Percentiles rank a stretch among this genome's conserved stretches.
Evolutionary conservation across 2,329 filamentous ascomycete species (phyloP).

Genomic region (Dactylonectria estremocensis): DNA sequence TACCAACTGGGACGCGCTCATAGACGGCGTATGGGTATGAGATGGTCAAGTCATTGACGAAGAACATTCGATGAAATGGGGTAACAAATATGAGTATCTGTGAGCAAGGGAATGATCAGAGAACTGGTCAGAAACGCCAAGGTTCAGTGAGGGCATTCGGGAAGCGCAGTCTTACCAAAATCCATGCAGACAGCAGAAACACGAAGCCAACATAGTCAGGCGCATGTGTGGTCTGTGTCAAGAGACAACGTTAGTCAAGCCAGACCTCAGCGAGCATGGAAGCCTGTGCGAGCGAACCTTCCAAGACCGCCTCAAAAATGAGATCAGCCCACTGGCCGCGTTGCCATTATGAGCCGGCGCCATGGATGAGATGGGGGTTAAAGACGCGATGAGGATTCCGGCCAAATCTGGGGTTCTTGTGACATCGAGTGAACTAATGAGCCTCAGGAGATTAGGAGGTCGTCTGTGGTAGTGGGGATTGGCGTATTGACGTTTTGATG

Average conservation of each 20-base stretch:
- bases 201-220: conserved; percentile 88
- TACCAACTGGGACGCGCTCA: conserved; percentile 86
- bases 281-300: conserved; percentile 53
- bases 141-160: conserved; percentile 13
- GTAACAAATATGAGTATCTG: conserved; percentile 65
- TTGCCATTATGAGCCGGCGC: conserved; percentile 42
- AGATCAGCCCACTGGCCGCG: conserved; percentile 41
- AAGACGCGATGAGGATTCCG: conserved; percentile 10
- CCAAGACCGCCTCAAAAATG: conserved; percentile 62
- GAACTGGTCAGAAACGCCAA: conserved; percentile 5
- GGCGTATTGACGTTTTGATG: neutral
- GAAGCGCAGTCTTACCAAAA: conserved; percentile 63
- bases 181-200: conserved; percentile 77
- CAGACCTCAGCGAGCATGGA: neutral
- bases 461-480: neutral
- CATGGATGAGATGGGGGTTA: conserved; percentile 40
- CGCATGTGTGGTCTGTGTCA: conserved; percentile 80
- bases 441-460: neutral
- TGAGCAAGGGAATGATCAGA: conserved; percentile 14
- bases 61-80: conserved; percentile 97
- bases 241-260: conserved; percentile 11
- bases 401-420: conserved; percentile 21
- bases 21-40: conserved; percentile 88
- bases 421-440: conserved; percentile 28
- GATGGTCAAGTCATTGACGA: conserved; percentile 85